Evolutionary conservation across 2,329 filamentous ascomycete species (phyloP), one percentile per base, ranked within the genome.

Genomic region (Sarocladium strictum): DNA sequence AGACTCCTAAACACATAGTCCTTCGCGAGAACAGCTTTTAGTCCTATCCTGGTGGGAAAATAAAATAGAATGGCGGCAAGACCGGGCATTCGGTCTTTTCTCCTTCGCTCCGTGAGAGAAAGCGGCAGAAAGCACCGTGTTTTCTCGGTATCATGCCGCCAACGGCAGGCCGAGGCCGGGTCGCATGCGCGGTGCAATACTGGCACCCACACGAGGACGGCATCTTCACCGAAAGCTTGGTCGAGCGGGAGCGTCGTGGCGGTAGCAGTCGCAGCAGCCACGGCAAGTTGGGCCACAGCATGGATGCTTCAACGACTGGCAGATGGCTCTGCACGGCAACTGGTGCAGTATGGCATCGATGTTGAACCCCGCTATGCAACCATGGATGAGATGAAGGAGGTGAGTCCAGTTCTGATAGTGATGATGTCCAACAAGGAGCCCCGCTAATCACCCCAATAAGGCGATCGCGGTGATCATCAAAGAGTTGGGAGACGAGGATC

Each of bases 391-490:
- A 62, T 66, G 63, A 60, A 64, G 49, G 56, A 55, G 58, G 63
- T 65, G 54, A 17, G 56, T 52, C 5, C 27, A 33, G 38, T 24
- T 14, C 17, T 43, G 21, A 19, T n/a, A n/a, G 19, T 21, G 23
- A 27, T n/a, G n/a, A n/a, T n/a, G n/a, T n/a, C n/a, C n/a, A 27
- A 27, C 35, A 29, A 11, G 14, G 43, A 10, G 27, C 24, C n/a
- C 6, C 32, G 40, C 53, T 53, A 49, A 32, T n/a, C 19, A n/a
- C 11, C 17, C 7, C 3, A 7, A 29, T 29, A 57, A 84, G 82
- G 81, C 82, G 0, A 67, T 85, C 43, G 62, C 67, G 41, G 76
- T 81, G 58, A 85, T 86, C 54, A 76, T 76, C 7, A 67, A 71
- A 60, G 71, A 75, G 61, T 64, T 76, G 55, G 66, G 68, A 49